These are phyloP conservation scores for Suhomyces atakaporum DNA, from an alignment of 1,139 yeast genomes.

Conservation along the genomic window DNA sequence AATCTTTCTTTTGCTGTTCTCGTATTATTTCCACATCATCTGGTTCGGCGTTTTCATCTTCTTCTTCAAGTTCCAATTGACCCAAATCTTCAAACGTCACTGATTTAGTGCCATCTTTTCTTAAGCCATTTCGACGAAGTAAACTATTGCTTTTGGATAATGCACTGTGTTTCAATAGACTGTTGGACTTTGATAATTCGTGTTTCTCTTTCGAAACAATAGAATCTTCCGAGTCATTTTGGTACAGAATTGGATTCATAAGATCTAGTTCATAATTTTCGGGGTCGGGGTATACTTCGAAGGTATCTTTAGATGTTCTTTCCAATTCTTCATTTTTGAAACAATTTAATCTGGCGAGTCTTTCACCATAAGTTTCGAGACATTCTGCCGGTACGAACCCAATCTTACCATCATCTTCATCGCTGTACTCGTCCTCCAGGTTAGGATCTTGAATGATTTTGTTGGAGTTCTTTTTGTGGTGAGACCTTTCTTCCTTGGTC, in stretches of 20 bases:
- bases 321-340: slow-evolving; percentile 85
- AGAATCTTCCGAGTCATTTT: slow-evolving; percentile 12
- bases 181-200: too few relatives aligned
- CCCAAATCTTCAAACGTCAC: slow-evolving; percentile 45
- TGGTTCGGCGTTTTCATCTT: slow-evolving; percentile 24
- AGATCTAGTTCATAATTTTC: slow-evolving; percentile 1
- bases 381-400: slow-evolving; percentile 98
- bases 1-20: slow-evolving; percentile 19
- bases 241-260: slow-evolving; percentile 15
- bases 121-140: slow-evolving; percentile 11
- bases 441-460: neutral
- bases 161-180: too few relatives aligned
- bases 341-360: slow-evolving; percentile 88
- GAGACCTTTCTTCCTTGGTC: slow-evolving; percentile 38
- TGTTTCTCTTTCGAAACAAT: slow-evolving; percentile 4
- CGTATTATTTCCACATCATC: slow-evolving; percentile 17
- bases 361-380: slow-evolving; percentile 85
- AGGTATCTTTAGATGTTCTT: slow-evolving; percentile 27
- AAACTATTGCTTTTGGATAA: slow-evolving; percentile 11
- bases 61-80: slow-evolving; percentile 26
- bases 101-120: slow-evolving; percentile 29
- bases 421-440: slow-evolving; percentile 21
- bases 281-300: slow-evolving; percentile 5
- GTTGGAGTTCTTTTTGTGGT: slow-evolving; percentile 3
- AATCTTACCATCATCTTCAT: slow-evolving; percentile 61